Conservation (phyloP, 176 grass and related monocot species). For the Aegilops umbellulata region DNA sequence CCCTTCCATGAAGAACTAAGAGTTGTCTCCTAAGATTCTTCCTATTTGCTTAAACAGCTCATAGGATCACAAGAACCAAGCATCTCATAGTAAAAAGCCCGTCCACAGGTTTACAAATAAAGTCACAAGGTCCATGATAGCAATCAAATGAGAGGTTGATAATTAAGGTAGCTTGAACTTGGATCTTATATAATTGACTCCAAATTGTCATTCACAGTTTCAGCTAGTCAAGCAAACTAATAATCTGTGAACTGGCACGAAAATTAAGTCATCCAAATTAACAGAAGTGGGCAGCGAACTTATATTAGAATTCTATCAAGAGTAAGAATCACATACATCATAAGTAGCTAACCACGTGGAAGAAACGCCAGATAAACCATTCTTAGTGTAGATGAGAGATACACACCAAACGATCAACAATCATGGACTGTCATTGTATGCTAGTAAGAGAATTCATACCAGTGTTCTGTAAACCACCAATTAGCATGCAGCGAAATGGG, state of each 20-base stretch:
- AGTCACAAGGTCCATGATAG: background rate
- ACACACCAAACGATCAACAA: background rate
- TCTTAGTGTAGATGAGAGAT: background rate
- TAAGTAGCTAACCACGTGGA: background rate
- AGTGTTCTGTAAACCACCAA: background rate
- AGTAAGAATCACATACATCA: background rate
- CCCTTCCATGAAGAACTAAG: background rate
- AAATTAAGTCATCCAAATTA: background rate
- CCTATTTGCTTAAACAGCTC: background rate
- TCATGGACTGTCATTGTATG: background rate
- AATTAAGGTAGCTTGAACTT: background rate
- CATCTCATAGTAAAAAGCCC: background rate
- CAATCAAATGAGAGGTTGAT: background rate
- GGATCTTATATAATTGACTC: background rate
- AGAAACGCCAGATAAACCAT: background rate
- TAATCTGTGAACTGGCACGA: background rate
- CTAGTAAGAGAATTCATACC: background rate
- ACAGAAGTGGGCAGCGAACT: background rate
- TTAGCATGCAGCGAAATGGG: background rate
- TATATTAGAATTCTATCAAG: background rate
- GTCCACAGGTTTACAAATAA: background rate
- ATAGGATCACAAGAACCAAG: background rate
- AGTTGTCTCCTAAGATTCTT: background rate
- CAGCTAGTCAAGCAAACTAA: background rate
- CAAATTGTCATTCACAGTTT: background rate